Percentiles rank a stretch among this genome's conserved stretches.
These are phyloP conservation scores for Rhodomyrtus psidioides DNA, from an alignment of 441 rosid genomes.

Conservation along the genomic window DNA sequence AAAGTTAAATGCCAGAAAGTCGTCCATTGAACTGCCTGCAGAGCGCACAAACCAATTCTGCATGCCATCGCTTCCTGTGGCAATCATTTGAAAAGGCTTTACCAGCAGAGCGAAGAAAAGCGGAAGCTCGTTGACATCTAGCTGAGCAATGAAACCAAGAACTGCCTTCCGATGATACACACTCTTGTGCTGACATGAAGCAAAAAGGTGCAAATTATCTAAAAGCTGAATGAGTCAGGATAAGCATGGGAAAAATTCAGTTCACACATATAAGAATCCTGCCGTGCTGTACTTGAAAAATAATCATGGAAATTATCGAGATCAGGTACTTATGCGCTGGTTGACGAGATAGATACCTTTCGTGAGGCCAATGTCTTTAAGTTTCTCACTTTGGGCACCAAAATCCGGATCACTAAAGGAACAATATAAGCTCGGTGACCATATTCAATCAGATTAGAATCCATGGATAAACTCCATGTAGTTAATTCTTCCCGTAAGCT, in stretches of 20 bases:
- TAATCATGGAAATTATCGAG: not conserved
- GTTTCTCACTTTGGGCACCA: constrained; percentile 88
- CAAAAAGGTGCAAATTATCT: not conserved
- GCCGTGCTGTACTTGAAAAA: not conserved
- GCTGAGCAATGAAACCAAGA: constrained; percentile 76
- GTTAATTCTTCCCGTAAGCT: constrained; percentile 79
- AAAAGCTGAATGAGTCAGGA: not conserved
- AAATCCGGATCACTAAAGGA: constrained; percentile 59
- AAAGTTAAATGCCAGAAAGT: constrained; percentile 36
- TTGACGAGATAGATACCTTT: constrained; percentile 40
- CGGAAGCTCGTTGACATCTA: constrained; percentile 65
- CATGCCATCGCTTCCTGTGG: constrained; percentile 34
- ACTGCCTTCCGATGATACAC: constrained; percentile 74
- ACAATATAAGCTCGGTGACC: constrained; percentile 56
- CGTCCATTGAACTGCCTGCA: constrained; percentile 26
- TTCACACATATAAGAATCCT: not conserved
- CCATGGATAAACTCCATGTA: constrained; percentile 81
- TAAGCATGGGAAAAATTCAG: not conserved
- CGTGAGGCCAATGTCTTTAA: constrained; percentile 77
- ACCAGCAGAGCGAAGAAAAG: constrained; percentile 73
- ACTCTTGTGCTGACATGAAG: constrained; percentile 60
- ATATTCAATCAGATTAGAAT: constrained; percentile 47
- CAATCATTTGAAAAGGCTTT: constrained; percentile 57
- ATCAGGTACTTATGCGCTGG: not conserved
- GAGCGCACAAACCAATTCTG: constrained; percentile 34